Base-by-base conservation (phyloP, 768 basidiomycete species). In the Mycena maculata region DNA sequence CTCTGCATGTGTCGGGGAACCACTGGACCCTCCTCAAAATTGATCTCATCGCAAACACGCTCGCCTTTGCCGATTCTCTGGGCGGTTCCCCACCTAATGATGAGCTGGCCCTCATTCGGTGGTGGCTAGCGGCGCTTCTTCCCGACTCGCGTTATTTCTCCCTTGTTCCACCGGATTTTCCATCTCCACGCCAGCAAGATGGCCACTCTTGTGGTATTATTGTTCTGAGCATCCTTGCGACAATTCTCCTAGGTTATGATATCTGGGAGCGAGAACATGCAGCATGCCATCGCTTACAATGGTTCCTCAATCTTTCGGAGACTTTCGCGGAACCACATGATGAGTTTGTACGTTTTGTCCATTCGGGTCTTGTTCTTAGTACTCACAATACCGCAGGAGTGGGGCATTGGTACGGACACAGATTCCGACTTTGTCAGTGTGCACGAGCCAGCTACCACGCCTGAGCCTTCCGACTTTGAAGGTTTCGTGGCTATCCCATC, bases 11-110 rank as follows among this genome's bases (percentile, higher is more conserved):
- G 2, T 16, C 39, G 1, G 44, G 44, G 3, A 59, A 59, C 23
- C 57, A 59, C 23, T 59, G 57, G 57, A 59, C 57, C 8, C 57
- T 59, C 13, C 57, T 59, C 28, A 31, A 59, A 15, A 42, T 42
- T 18, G 30, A 59, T 25, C 44, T 59, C 5, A 9, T 42, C 22
- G 5, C n/a, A 1, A 31, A 59, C 1, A 59, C 57, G 7, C 22
- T 59, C 11, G 22, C 30, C 1, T 42, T 59, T 15, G 57, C 57
- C 22, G 57, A 59, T 59, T 59, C 57, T 38, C 42, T 59, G 13
- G n/a, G 44, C 12, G 57, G 57, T 2, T 36, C 57, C 1, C 25
- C 44, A 20, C 57, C 57, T 1, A 20, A 42, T 16, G 44, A 42
- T 5, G 31, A 59, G 13, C 8, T 59, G 7, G 45, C 39, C 16